Evolutionary conservation across 208 protist genomes (phyloP), one percentile per base, ranked within the genome.

Genomic region (Trypanosoma boissoni): DNA sequence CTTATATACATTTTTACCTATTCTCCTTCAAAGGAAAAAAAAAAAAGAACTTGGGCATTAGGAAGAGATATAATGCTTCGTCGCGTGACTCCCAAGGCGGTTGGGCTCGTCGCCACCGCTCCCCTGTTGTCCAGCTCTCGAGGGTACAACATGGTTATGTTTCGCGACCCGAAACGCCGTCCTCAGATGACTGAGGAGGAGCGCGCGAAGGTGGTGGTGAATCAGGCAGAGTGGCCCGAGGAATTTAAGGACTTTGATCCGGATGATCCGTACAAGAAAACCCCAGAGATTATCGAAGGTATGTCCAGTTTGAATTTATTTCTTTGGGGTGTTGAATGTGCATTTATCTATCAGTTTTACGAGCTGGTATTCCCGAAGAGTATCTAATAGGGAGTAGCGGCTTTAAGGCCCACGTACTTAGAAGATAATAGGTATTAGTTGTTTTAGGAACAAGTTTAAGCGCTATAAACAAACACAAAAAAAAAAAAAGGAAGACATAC

Each of bases 301-400:
- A 68, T 96, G 45, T 83, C 74, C 67, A 94, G 86, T 78, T 94
- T 85, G 83, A 88, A 88, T 58, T 78, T 94, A 24, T 89, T 94
- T 42, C 73, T 93, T 27, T 92, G 84, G 86, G 91, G 91, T 42
- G 74, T 87, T 29, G 85, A 96, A 73, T 68, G 50, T 44, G 85
- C 91, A 37, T 96, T 96, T 68, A 91, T 96, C 36, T 94, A 94
- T 70, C 81, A 93, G 69, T 91, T 94, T 60, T 94, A 93, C 61
- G 86, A 94, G 68, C 64, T 88, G 23, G 83, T 94, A 20, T 94
- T 92, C 58, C 84, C 81, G 46, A 88, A 86, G 62, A 87, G 78
- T 64, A 94, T 96, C 64, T 44, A 31, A 26, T 62, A 31, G 27
- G 48, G 46, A 14, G 27, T 56, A 18, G 34, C 20, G 12, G 36